A percentile compares a stretch with the other conserved stretches of the same genome.
These are phyloP conservation scores for Kregervanrija delftensis DNA, from an alignment of 805 yeast genomes.

Conservation along the genomic window DNA sequence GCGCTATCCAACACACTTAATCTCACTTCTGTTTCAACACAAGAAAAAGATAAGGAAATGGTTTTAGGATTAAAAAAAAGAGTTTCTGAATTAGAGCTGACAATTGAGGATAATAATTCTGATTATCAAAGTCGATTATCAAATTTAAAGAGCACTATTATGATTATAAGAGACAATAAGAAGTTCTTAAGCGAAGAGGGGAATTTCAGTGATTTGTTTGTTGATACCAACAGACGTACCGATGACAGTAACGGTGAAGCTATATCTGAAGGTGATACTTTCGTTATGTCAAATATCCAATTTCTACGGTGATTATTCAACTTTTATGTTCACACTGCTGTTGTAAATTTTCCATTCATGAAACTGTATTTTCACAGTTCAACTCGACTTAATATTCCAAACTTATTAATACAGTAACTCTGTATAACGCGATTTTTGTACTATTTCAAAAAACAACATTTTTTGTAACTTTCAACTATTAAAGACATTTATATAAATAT, in stretches of 20 bases:
- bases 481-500: too few species aligned
- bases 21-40: background rate
- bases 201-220: background rate
- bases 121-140: slow-evolving; percentile 14
- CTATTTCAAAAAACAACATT: too few species aligned
- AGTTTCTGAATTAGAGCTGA: slow-evolving; percentile 13
- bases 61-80: slow-evolving; percentile 4
- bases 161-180: slow-evolving; percentile 15
- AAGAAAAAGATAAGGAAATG: slow-evolving; percentile 3
- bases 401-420: too few species aligned
- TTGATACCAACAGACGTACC: background rate
- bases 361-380: too few species aligned
- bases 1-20: too few species aligned
- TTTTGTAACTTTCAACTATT: too few species aligned
- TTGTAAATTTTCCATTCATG: too few species aligned
- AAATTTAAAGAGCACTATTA: slow-evolving; percentile 15
- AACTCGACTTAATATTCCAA: too few species aligned
- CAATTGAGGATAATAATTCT: slow-evolving; percentile 9
- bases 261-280: slow-evolving; percentile 9
- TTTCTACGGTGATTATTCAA: slow-evolving; percentile 4
- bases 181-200: slow-evolving; percentile 10
- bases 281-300: slow-evolving; percentile 8
- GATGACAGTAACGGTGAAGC: background rate
- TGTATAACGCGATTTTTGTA: too few species aligned
- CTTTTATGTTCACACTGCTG: too few species aligned